Evolutionary conservation across 2,329 filamentous ascomycete species (phyloP).

Genomic region (Parascedosporium putredinis): DNA sequence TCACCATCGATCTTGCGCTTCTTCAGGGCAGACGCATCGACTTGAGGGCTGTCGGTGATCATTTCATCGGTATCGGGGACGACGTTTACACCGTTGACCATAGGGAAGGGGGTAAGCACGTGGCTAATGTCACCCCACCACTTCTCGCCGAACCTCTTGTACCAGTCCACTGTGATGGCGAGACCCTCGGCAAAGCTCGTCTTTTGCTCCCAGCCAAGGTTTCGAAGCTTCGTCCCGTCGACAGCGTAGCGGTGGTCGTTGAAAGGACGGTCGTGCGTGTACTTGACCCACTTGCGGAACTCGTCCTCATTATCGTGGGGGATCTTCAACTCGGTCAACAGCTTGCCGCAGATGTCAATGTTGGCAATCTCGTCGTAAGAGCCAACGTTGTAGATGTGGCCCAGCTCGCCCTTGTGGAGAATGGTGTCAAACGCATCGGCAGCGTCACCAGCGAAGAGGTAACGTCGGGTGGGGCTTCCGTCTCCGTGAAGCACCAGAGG

Average conservation of each 20-base stretch:
- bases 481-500: slow-evolving; percentile 68
- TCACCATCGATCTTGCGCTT: slow-evolving; percentile 1
- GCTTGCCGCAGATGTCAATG: slow-evolving; percentile 52
- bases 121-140: slow-evolving; percentile 67
- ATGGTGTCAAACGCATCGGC: slow-evolving; percentile 78
- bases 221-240: slow-evolving; percentile 55
- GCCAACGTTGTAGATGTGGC: slow-evolving; percentile 74
- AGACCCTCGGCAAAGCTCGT: slow-evolving; percentile 55
- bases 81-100: slow-evolving; percentile 45
- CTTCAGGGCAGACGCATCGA: slow-evolving; percentile 46
- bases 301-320: slow-evolving; percentile 38
- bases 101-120: slow-evolving; percentile 57
- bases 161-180: slow-evolving; percentile 58
- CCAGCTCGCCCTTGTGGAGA: slow-evolving; percentile 62
- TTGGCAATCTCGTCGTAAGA: slow-evolving; percentile 72
- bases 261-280: slow-evolving; percentile 69
- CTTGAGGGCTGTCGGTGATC: slow-evolving; percentile 52
- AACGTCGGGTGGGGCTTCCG: slow-evolving; percentile 62
- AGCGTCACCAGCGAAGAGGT: slow-evolving; percentile 69
- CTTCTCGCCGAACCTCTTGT: slow-evolving; percentile 50
- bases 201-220: slow-evolving; percentile 60
- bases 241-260: slow-evolving; percentile 67
- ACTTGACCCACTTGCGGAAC: slow-evolving; percentile 56
- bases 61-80: slow-evolving; percentile 50
- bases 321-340: slow-evolving; percentile 54